Conservation (phyloP, 2,329 filamentous ascomycete species). For the Alternaria sp. region DNA sequence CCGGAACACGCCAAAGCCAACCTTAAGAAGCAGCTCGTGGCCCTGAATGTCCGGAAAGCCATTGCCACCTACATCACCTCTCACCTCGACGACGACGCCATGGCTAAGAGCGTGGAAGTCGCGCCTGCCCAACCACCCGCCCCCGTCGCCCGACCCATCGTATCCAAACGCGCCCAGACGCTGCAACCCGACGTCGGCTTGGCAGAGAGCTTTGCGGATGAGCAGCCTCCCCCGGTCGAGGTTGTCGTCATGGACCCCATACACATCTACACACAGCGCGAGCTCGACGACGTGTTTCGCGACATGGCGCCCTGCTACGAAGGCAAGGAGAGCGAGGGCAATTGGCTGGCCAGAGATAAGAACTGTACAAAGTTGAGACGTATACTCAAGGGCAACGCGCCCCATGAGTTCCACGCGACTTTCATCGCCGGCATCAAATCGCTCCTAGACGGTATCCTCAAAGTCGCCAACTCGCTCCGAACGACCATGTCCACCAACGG, state of each 20-base stretch:
- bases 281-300: constrained; percentile 85
- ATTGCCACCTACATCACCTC: constrained; percentile 83
- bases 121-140: constrained; percentile 24
- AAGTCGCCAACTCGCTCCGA: constrained; percentile 79
- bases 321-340: constrained; percentile 86
- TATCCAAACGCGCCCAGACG: constrained; percentile 42
- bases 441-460: constrained; percentile 86
- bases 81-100: constrained; percentile 73
- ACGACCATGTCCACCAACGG: constrained; percentile 91
- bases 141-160: constrained; percentile 33
- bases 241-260: constrained; percentile 76
- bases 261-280: constrained; percentile 82
- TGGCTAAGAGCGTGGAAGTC: constrained; percentile 31
- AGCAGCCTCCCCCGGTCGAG: constrained; percentile 69
- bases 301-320: constrained; percentile 85
- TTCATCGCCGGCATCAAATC: constrained; percentile 75
- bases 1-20: constrained; percentile 86
- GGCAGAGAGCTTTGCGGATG: constrained; percentile 51
- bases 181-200: constrained; percentile 53
- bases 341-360: constrained; percentile 89
- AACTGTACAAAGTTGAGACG: constrained; percentile 76
- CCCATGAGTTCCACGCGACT: constrained; percentile 73
- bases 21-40: constrained; percentile 83
- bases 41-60: constrained; percentile 82
- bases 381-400: constrained; percentile 82